phyloP scores from a whole-genome alignment of 345 rosid genomes.

The Corymbia maculata region DNA sequence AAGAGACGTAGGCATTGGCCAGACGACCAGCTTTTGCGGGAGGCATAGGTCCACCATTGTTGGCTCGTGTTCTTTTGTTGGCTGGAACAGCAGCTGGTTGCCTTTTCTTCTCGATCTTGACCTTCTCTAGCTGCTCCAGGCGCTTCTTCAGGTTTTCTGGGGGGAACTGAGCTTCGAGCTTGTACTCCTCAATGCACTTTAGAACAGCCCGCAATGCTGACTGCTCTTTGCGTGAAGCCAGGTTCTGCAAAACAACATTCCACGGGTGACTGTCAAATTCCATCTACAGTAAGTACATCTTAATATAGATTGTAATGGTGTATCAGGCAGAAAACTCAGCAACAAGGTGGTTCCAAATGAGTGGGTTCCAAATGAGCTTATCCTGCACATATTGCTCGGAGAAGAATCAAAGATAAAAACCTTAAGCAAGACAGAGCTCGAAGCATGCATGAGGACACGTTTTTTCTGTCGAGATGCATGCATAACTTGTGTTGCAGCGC shows the following conservation, averaged over 20 bases:
- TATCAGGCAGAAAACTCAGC: background rate
- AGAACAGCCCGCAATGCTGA: constrained; percentile 86
- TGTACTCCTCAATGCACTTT: constrained; percentile 97
- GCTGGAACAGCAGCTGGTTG: constrained; percentile 79
- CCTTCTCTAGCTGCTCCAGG: constrained; percentile 94
- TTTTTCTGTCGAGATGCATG: background rate
- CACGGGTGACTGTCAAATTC: background rate
- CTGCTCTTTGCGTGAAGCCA: constrained; percentile 89
- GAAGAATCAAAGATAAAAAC: background rate
- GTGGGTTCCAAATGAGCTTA: background rate
- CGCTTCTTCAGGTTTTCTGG: constrained; percentile 97
- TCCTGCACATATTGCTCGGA: background rate
- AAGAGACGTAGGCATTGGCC: constrained; percentile 88
- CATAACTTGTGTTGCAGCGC: background rate
- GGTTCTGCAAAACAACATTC: constrained; percentile 28
- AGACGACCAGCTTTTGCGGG: constrained; percentile 98
- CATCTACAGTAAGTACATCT: background rate
- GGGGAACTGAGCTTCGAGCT: constrained; percentile 72
- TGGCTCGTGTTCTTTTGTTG: constrained; percentile 85
- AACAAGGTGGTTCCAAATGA: background rate
- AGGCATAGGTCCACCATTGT: constrained; percentile 94
- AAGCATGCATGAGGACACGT: background rate
- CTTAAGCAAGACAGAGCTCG: background rate
- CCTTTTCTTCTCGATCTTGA: constrained; percentile 89
- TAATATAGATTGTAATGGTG: background rate